A percentile compares a stretch with the other conserved stretches of the same genome.
Conservation (phyloP, 495 filamentous ascomycete species). For the Aspergillus bertholletiae region DNA sequence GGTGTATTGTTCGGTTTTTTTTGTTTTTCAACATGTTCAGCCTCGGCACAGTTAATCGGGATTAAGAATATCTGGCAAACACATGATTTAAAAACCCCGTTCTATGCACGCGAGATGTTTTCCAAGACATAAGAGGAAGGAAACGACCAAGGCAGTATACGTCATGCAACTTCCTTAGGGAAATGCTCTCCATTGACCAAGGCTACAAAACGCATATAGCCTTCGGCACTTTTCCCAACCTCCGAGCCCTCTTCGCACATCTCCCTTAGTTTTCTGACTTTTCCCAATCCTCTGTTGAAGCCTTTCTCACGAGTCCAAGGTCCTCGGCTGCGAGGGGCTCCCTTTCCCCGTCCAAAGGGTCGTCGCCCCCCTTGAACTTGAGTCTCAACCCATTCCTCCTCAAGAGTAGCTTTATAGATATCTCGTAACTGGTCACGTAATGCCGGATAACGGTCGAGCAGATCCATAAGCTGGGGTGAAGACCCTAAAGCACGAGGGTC, state of each 20-base stretch:
- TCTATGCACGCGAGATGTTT: neutral
- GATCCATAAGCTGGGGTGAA: slow-evolving; percentile 43
- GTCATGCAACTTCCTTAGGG: slow-evolving; percentile 14
- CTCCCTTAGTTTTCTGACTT: slow-evolving; percentile 36
- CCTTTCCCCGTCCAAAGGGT: slow-evolving; percentile 41
- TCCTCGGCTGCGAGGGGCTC: slow-evolving; percentile 36
- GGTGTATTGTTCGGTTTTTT: too few species aligned
- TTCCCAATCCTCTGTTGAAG: slow-evolving; percentile 40
- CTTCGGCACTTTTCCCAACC: slow-evolving; percentile 32
- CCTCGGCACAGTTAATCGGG: neutral
- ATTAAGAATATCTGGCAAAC: neutral
- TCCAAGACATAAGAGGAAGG: neutral
- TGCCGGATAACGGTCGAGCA: slow-evolving; percentile 50
- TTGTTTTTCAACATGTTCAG: too few species aligned
- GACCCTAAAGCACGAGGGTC: slow-evolving; percentile 21
- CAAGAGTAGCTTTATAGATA: slow-evolving; percentile 50
- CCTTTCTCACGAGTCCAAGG: slow-evolving; percentile 46
- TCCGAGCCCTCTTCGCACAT: slow-evolving; percentile 36
- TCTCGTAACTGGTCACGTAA: slow-evolving; percentile 47
- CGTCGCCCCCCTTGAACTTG: slow-evolving; percentile 18
- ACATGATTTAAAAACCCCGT: neutral
- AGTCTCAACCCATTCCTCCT: slow-evolving; percentile 41
- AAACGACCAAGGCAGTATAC: neutral
- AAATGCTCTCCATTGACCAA: slow-evolving; percentile 26
- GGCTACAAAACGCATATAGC: slow-evolving; percentile 39